These are phyloP conservation scores for Talaromyces ruber DNA, from an alignment of 495 filamentous ascomycete genomes.

Conservation along the genomic window DNA sequence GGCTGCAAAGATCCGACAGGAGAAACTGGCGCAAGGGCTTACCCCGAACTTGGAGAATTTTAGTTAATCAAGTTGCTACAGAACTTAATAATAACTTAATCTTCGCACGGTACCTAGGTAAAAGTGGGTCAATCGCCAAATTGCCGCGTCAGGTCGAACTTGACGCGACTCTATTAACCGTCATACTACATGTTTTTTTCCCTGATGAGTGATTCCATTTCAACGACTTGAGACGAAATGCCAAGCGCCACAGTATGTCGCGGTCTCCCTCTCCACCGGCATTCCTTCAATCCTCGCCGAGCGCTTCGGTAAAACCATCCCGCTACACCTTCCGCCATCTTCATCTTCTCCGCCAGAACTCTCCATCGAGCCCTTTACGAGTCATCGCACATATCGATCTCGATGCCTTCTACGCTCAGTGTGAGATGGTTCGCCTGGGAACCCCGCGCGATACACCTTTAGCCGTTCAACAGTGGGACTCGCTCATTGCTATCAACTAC, in stretches of 20 bases:
- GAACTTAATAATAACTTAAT: too few species aligned
- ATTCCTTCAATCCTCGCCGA: slow-evolving; percentile 22
- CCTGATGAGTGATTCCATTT: not conserved
- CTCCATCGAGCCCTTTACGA: slow-evolving; percentile 66
- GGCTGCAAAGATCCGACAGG: too few species aligned
- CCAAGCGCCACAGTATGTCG: slow-evolving; percentile 12
- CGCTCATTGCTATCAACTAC: slow-evolving; percentile 94
- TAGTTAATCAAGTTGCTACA: too few species aligned
- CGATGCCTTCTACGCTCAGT: slow-evolving; percentile 98
- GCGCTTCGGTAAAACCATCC: slow-evolving; percentile 43
- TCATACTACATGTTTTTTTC: too few species aligned
- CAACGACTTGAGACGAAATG: not conserved
- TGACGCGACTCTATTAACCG: not conserved
- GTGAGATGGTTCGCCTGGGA: slow-evolving; percentile 79
- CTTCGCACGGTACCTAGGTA: too few species aligned
- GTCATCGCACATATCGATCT: slow-evolving; percentile 90
- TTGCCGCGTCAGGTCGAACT: not conserved
- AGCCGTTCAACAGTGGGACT: slow-evolving; percentile 76
- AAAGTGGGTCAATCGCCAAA: not conserved
- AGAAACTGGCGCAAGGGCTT: too few species aligned
- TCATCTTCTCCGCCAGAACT: slow-evolving; percentile 60
- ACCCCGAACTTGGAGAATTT: too few species aligned
- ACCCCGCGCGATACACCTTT: slow-evolving; percentile 67
- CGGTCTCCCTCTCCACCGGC: slow-evolving; percentile 19
- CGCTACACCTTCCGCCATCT: slow-evolving; percentile 81